A percentile compares a stretch with the other conserved stretches of the same genome.
phyloP scores from a whole-genome alignment of 179 eudicot species.

The Beta corolliflora region DNA sequence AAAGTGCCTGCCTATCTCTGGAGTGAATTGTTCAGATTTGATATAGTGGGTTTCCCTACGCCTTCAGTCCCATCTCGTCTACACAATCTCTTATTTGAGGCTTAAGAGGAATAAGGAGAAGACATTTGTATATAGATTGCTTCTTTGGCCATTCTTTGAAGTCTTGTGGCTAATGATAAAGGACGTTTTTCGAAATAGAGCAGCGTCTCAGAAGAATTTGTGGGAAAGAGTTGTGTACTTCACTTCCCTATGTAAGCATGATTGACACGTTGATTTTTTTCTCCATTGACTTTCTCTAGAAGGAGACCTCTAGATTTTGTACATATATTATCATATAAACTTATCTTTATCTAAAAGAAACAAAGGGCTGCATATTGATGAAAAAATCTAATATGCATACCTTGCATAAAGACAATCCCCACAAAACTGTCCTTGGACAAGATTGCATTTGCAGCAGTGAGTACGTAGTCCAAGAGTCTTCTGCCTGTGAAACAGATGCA shows the following conservation, averaged over 20 bases:
- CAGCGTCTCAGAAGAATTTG: neutral
- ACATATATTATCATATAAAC: neutral
- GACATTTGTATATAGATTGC: neutral
- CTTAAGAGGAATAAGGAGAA: too few relatives aligned
- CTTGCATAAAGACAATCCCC: constrained; percentile 93
- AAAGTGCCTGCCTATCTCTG: too few relatives aligned
- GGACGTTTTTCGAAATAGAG: neutral
- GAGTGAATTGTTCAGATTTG: too few relatives aligned
- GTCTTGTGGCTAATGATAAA: too few relatives aligned
- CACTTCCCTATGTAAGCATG: neutral
- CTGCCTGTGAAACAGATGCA: constrained; percentile 61
- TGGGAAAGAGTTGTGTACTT: neutral
- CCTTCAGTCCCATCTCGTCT: too few relatives aligned
- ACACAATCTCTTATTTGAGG: too few relatives aligned
- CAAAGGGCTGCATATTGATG: too few relatives aligned
- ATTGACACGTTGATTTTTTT: neutral
- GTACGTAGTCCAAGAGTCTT: constrained; percentile 94
- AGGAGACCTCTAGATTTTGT: neutral
- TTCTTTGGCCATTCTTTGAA: neutral
- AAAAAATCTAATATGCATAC: constrained; percentile 36
- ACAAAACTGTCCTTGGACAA: constrained; percentile 92
- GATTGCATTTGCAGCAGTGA: constrained; percentile 63
- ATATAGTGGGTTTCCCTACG: too few relatives aligned
- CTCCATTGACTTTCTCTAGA: neutral
- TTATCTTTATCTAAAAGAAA: neutral